These are phyloP conservation scores for Pleurozium schreberi DNA, from an alignment of 225 moss, liverwort and hornwort species.

Conservation along the genomic window DNA sequence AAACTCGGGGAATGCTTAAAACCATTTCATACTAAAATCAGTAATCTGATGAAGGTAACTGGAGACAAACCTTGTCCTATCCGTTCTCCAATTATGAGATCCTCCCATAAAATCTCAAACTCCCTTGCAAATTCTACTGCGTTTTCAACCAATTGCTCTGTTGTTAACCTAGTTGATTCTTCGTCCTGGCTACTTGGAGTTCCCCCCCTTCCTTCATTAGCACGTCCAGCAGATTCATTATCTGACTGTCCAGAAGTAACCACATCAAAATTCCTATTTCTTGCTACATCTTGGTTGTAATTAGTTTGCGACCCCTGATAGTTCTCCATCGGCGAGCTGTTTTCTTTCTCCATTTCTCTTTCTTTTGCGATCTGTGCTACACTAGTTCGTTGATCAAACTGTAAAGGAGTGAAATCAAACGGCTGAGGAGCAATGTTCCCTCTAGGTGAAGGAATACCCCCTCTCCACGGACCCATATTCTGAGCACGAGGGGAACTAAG, in stretches of 20 bases:
- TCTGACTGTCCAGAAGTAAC: slow-evolving; percentile 7
- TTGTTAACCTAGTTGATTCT: slow-evolving; percentile 26
- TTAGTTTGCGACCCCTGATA: slow-evolving; percentile 1
- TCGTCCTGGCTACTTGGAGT: slow-evolving; percentile 43
- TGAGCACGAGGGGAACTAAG: slow-evolving; percentile 23
- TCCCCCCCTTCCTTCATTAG: slow-evolving; percentile 19
- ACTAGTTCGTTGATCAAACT: slow-evolving; percentile 22
- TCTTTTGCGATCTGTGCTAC: slow-evolving; percentile 36
- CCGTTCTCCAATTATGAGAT: slow-evolving; percentile 72
- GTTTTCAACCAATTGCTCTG: slow-evolving; percentile 53
- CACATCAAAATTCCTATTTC: slow-evolving; percentile 2
- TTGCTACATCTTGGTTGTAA: slow-evolving; percentile 9
- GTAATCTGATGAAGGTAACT: not conserved
- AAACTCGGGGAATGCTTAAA: too few species aligned
- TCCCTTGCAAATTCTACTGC: slow-evolving; percentile 48
- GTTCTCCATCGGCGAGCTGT: slow-evolving; percentile 5
- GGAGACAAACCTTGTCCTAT: slow-evolving; percentile 76
- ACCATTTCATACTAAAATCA: not conserved
- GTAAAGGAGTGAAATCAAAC: slow-evolving; percentile 42
- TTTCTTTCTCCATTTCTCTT: slow-evolving; percentile 28
- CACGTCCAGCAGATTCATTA: slow-evolving; percentile 4
- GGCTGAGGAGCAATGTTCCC: slow-evolving; percentile 26
- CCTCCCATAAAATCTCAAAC: slow-evolving; percentile 81
- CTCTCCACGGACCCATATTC: slow-evolving; percentile 26
- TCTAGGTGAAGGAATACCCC: slow-evolving; percentile 38